Base-by-base conservation (phyloP, 495 filamentous ascomycete species). In the Letharia lupina region DNA sequence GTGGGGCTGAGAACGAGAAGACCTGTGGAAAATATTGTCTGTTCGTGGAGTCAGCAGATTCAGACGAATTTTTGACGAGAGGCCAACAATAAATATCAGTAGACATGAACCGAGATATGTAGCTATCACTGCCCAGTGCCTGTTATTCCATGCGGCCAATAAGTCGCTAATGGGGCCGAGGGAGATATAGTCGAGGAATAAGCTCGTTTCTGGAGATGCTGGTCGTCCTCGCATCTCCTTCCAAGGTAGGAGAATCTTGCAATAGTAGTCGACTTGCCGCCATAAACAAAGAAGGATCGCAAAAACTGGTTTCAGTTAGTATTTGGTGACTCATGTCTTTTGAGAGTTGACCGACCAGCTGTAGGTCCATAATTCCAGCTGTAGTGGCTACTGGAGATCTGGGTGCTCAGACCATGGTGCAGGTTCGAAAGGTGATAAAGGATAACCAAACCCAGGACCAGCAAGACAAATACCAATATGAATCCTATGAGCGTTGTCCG, bases 161-260 rank as follows among this genome's bases (percentile, higher is more conserved):
- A 37, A 35, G 15, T 33, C 15, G 13, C 16, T 57, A 37, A 20
- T 37, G 31, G 54, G 15, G 20, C 8, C 20, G 5, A 37, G 54
- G 16, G 54, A 57, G 33, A 37, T 37, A 4, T 37, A 57, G 16
- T 57, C 54, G 5, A 57, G 54, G 3, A 37, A 6, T 8, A 57
- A 18, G 16, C 54, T 57, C 10, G 1, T 57, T 3, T 37, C 33
- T 20, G 33, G 16, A 37, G 54, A 6, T 37, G 33, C 33, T 2
- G 33, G 54, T 11, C 5, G 54, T 10, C 33, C 4, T 6, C 15
- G 54, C 54, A 57, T 57, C 54, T 57, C 54, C 16, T 57, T 18
- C 54, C 54, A 57, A 37, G 54, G 54, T n/a, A 37, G 33, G 20
- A 57, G 54, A 15, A 37, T 57, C 54, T n/a, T 57, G 54, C 54